Base-by-base conservation (phyloP, 75 land plant species). In the Azolla pinnata region DNA sequence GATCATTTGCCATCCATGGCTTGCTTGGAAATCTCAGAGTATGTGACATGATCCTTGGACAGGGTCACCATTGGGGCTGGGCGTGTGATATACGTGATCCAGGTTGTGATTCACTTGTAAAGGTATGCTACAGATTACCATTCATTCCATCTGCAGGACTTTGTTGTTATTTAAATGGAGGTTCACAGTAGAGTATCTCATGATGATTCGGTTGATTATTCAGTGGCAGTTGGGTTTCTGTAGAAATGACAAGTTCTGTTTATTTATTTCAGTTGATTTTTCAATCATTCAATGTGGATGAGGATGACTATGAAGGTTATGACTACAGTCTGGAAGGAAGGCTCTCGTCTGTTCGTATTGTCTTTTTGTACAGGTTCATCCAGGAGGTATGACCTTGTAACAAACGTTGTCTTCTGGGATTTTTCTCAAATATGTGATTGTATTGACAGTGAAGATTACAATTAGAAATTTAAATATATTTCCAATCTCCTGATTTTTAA, bases 221-320 rank as follows among this genome's bases (percentile, higher is more conserved):
- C n/a, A n/a, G n/a, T n/a, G n/a, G n/a, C n/a, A n/a, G n/a, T n/a
- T n/a, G n/a, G n/a, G n/a, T n/a, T n/a, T n/a, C n/a, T n/a, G n/a
- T n/a, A n/a, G n/a, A n/a, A n/a, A n/a, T n/a, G n/a, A n/a, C n/a
- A n/a, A n/a, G n/a, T n/a, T n/a, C n/a, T n/a, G n/a, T n/a, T 30
- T 18, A 16, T 50, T 25, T 23, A 42, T 53, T 69, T 3, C 83
- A 95, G 99, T 81, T 90, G 64, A 79, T 63, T 33, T 95, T 95
- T 63, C 68, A 86, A 40, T 95, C 99, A 14, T 89, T 78, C 63
- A 73, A 82, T 71, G 69, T 30, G 57, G 96, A 83, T 53, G 99
- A 95, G 67, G 99, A 89, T 77, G 99, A 89, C 49, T 95, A 82
- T 63, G 67, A 83, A 64, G 99, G 96, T 26, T 75, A 79, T 78